A percentile compares a stretch with the other conserved stretches of the same genome.
These are phyloP conservation scores for Pelargonium myrrhifolium DNA, from an alignment of 441 rosid species.

Conservation along the genomic window DNA sequence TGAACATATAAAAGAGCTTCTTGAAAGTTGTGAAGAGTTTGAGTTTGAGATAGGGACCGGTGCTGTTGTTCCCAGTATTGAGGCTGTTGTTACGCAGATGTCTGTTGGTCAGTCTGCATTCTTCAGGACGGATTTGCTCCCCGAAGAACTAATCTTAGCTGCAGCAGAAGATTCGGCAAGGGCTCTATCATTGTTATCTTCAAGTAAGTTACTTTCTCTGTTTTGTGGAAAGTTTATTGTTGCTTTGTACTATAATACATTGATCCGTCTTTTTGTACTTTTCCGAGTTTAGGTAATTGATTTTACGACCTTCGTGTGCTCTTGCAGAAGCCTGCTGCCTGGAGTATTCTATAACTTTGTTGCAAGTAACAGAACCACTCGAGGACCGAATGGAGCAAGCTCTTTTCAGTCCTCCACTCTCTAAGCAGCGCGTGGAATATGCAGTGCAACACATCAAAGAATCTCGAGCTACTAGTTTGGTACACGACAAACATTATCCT, in stretches of 20 bases:
- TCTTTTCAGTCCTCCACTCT: slow-evolving; percentile 86
- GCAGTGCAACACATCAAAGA: slow-evolving; percentile 73
- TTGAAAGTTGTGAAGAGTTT: slow-evolving; percentile 72
- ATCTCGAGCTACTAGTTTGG: slow-evolving; percentile 69
- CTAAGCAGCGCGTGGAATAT: slow-evolving; percentile 90
- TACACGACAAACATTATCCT: slow-evolving; percentile 20
- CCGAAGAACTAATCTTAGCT: slow-evolving; percentile 57
- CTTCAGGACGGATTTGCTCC: slow-evolving; percentile 35
- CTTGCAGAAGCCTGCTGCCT: slow-evolving; percentile 42
- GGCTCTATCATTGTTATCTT: slow-evolving; percentile 35
- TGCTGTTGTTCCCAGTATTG: slow-evolving; percentile 52
- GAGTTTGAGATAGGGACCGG: slow-evolving; percentile 90
- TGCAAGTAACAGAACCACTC: slow-evolving; percentile 64
- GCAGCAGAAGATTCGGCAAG: slow-evolving; percentile 46
- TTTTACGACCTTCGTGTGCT: not conserved
- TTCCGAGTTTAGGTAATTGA: not conserved
- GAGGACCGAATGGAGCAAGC: slow-evolving; percentile 98
- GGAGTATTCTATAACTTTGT: slow-evolving; percentile 44
- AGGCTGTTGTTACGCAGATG: slow-evolving; percentile 64
- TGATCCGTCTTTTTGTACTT: not conserved
- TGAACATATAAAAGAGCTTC: slow-evolving; percentile 46
- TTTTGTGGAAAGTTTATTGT: not conserved
- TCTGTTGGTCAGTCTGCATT: slow-evolving; percentile 75
- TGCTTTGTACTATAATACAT: not conserved
- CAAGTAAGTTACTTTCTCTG: slow-evolving; percentile 40